Evolutionary conservation across 495 filamentous ascomycete species (phyloP), one percentile per base, ranked within the genome.

Genomic region (Recurvomyces mirabilis): DNA sequence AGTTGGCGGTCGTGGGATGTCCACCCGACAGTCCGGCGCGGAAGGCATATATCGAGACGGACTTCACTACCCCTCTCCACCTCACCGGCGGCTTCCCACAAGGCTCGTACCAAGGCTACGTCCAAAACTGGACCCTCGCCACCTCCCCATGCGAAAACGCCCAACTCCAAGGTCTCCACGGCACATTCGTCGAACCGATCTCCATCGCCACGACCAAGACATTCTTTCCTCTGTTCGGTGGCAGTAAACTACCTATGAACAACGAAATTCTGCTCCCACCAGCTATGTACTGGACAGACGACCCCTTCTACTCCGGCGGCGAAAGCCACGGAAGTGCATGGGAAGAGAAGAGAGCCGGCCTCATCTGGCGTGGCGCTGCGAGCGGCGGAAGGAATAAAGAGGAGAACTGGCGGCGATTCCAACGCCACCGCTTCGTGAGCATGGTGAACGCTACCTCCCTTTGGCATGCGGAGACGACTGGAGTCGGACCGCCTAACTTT

Each of bases 201-300:
- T 72, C 66, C 20, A 66, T 79, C 46, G 56, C 66, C 2, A 67
- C 71, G 0, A 72, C 72, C 17, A 60, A 69, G 47, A 65, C 69
- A 24, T 62, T 87, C 23, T 66, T 85, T 22, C 84, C 84, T 0
- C 59, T 87, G 14, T 88, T 91, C 53, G 74, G 81, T 38, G 82
- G 81, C 38, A 81, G 73, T 55, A 89, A 91, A 59, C 67, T 87
- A 35, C 71, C 73, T 29, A 73, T 80, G 39, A 88, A 87, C 63
- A 87, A 84, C 58, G 84, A 89, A 45, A 82, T 89, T 48, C 69
- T 88, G 18, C 75, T 91, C 42, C 84, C 84, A 0, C 75, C 79
- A 0, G 75, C 82, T 39, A 82, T 82, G 77, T 85, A 87, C 60
- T 80, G 78, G 66, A 71, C 73, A 38, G 67, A 82, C 13, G 78